These are phyloP conservation scores for Fusarium chlamydosporum DNA, from an alignment of 2,329 filamentous ascomycete species.

Conservation along the genomic window DNA sequence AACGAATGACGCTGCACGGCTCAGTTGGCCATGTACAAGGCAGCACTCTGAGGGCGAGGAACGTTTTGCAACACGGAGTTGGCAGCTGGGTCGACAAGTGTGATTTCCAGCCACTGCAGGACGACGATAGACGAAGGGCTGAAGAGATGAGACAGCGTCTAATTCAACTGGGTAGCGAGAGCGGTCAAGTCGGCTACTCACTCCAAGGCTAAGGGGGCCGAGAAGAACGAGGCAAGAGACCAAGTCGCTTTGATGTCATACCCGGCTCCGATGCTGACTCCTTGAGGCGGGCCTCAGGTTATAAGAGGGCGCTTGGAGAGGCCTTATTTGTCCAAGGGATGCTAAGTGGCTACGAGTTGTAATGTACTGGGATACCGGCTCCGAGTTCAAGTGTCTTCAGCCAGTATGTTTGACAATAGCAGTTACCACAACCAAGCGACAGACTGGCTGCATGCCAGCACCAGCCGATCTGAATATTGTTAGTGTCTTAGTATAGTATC, in stretches of 20 bases:
- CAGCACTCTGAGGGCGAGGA: constrained; percentile 71
- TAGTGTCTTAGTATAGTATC: not conserved
- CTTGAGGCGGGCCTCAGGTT: constrained; percentile 8
- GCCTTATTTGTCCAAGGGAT: constrained; percentile 6
- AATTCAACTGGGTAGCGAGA: constrained; percentile 72
- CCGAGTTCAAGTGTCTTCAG: not conserved
- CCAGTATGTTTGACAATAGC: not conserved
- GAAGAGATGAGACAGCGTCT: constrained; percentile 75
- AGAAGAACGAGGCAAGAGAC: constrained; percentile 15
- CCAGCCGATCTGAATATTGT: not conserved
- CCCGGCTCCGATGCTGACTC: constrained; percentile 4
- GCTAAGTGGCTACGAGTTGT: not conserved
- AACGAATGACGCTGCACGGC: constrained; percentile 80
- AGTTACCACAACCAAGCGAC: constrained; percentile 3
- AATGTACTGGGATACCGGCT: not conserved
- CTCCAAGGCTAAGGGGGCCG: constrained; percentile 63
- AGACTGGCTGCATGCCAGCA: not conserved
- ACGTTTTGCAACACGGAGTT: constrained; percentile 82
- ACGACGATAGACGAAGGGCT: constrained; percentile 64
- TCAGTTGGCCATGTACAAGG: constrained; percentile 74
- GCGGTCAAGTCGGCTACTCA: constrained; percentile 74
- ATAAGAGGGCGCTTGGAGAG: constrained; percentile 2
- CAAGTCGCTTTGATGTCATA: constrained; percentile 31
- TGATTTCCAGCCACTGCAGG: constrained; percentile 66
- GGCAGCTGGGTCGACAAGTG: constrained; percentile 74